These are phyloP conservation scores for Kwoniella dendrophila DNA, from an alignment of 768 basidiomycete genomes.

Conservation along the genomic window DNA sequence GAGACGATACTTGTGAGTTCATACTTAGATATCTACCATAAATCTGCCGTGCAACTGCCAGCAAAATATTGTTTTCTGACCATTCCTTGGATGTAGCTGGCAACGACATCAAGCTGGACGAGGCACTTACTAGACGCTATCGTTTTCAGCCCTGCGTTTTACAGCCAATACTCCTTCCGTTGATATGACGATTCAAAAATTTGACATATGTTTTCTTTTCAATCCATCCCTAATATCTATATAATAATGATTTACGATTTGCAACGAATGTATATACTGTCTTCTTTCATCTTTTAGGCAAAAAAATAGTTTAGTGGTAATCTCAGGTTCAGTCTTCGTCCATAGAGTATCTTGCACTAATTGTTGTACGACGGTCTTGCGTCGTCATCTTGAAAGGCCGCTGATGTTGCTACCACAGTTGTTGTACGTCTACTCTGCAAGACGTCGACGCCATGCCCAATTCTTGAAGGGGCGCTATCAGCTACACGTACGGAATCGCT, in stretches of 20 bases:
- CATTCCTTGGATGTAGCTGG: constrained; percentile 6
- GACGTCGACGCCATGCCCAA: no score
- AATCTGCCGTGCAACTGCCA: neutral
- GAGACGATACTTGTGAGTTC: constrained; percentile 17
- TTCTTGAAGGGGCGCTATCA: no score
- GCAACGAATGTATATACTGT: neutral
- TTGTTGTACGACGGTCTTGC: no score
- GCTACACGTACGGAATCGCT: no score
- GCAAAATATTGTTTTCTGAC: neutral
- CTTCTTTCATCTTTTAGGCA: neutral
- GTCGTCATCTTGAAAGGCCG: no score
- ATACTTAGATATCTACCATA: neutral
- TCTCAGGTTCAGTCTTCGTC: no score
- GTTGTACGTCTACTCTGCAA: no score
- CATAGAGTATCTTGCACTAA: no score
- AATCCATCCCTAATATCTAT: no score
- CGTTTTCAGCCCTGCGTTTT: neutral
- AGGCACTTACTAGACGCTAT: constrained; percentile 10
- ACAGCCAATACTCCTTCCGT: neutral
- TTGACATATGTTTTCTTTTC: neutral
- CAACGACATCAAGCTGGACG: constrained; percentile 10
- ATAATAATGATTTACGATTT: no score
- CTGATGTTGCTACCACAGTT: no score
- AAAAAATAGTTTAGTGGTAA: no score
- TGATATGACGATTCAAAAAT: neutral